Evolutionary conservation across 208 protist species (phyloP).

Genomic region (Endotrypanum monterogeii): DNA sequence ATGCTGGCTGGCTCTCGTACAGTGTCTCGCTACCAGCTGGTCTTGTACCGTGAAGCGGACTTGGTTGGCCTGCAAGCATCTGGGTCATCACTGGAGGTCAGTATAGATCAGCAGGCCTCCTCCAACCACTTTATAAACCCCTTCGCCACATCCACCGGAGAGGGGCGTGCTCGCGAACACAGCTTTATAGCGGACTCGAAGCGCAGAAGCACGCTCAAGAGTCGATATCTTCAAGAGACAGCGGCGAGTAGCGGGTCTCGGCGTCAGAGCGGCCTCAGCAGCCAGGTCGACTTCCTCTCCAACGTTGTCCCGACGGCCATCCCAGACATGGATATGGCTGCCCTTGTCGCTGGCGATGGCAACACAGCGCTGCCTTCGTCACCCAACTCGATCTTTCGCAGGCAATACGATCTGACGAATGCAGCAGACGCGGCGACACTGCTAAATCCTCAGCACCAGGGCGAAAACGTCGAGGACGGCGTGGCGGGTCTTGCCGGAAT

Average conservation of each 20-base stretch:
- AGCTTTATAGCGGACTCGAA: background rate
- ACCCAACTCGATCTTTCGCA: slow-evolving; percentile 25
- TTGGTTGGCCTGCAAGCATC: slow-evolving; percentile 7
- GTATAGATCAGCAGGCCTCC: slow-evolving; percentile 15
- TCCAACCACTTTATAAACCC: slow-evolving; percentile 12
- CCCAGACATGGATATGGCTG: slow-evolving; percentile 48
- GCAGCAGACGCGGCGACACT: background rate
- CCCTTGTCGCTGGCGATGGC: slow-evolving; percentile 3
- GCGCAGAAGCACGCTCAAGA: background rate
- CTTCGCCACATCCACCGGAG: background rate
- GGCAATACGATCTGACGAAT: slow-evolving; percentile 27
- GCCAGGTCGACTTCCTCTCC: background rate
- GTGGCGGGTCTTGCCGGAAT: background rate
- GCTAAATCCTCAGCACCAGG: background rate
- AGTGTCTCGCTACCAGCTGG: slow-evolving; percentile 51
- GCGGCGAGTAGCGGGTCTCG: background rate
- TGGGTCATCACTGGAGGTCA: slow-evolving; percentile 21
- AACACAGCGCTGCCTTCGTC: background rate
- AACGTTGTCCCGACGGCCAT: slow-evolving; percentile 24
- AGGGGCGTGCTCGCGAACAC: background rate
- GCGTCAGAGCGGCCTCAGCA: slow-evolving; percentile 7
- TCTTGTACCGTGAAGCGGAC: slow-evolving; percentile 45
- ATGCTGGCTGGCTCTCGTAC: slow-evolving; percentile 17
- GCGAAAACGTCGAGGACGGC: background rate
- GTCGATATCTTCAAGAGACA: background rate